These are phyloP conservation scores for Pilatotrama ljubarskyi DNA, from an alignment of 768 basidiomycete genomes.

Conservation along the genomic window DNA sequence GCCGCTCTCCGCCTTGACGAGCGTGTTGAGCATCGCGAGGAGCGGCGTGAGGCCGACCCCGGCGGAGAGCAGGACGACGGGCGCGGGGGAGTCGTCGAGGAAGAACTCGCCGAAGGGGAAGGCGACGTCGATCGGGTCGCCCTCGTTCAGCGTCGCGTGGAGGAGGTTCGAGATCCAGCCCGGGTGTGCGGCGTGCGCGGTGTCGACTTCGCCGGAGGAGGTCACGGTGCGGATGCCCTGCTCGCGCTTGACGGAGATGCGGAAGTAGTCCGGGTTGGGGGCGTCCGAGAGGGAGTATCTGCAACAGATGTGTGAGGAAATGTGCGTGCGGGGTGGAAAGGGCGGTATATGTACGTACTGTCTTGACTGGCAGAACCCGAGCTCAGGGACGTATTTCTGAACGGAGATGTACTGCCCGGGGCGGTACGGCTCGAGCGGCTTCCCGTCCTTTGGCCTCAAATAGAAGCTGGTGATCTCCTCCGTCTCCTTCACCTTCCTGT, in stretches of 20 bases:
- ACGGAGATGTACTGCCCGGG: conserved; percentile 30
- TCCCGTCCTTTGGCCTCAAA: conserved; percentile 23
- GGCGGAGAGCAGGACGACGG: conserved; percentile 29
- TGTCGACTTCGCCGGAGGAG: conserved; percentile 14
- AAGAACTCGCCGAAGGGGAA: conserved; percentile 30
- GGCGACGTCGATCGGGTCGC: conserved; percentile 25
- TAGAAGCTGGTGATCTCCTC: conserved; percentile 29
- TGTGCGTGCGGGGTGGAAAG: background rate
- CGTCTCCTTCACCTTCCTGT: conserved; percentile 22
- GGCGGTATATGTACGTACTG: conserved; percentile 14
- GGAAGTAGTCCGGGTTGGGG: conserved; percentile 23
- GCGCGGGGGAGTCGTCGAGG: conserved; percentile 24
- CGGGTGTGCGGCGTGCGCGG: conserved; percentile 19
- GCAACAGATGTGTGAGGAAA: background rate
- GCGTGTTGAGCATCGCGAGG: conserved; percentile 28
- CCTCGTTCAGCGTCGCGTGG: conserved; percentile 24
- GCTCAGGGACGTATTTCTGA: conserved; percentile 22
- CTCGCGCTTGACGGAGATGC: conserved; percentile 30
- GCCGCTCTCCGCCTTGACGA: background rate
- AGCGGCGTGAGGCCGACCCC: conserved; percentile 30
- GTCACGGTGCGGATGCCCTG: conserved; percentile 17
- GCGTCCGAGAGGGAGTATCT: conserved; percentile 29
- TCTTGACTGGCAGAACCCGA: conserved; percentile 22
- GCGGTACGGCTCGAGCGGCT: conserved; percentile 17
- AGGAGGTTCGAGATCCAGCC: conserved; percentile 29